phyloP scores from a whole-genome alignment of 257 asterid genomes.

The Solanum chmielewskii region DNA sequence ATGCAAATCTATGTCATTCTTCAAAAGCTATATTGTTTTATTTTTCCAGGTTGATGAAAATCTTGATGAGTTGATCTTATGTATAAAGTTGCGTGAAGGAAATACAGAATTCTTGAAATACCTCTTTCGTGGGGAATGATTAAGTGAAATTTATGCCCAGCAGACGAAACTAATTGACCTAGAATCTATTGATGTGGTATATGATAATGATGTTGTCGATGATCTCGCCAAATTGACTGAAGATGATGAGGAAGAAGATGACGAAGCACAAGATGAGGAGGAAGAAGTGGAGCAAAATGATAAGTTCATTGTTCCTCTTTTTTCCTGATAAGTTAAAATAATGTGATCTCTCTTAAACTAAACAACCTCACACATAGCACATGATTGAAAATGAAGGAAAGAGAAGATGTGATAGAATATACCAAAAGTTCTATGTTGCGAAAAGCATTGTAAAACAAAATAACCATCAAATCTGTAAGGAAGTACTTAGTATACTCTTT shows the following conservation, averaged over 20 bases:
- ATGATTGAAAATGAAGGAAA: too few species aligned
- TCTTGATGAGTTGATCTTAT: conserved; percentile 82
- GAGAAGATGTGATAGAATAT: too few species aligned
- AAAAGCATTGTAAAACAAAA: too few species aligned
- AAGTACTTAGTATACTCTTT: too few species aligned
- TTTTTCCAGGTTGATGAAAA: conserved; percentile 70
- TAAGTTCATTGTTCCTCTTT: too few species aligned
- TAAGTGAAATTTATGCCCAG: conserved; percentile 48
- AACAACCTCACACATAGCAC: too few species aligned
- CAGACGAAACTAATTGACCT: conserved; percentile 38
- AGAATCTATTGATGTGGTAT: conserved; percentile 34
- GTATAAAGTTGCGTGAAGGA: conserved; percentile 89
- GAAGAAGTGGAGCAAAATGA: conserved; percentile 76
- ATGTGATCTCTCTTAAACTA: too few species aligned
- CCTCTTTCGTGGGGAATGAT: conserved; percentile 91
- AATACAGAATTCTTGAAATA: conserved; percentile 94
- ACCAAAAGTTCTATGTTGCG: too few species aligned
- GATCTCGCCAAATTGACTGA: conserved; percentile 37
- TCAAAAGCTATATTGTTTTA: neutral
- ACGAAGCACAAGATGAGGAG: conserved; percentile 47
- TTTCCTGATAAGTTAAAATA: too few species aligned
- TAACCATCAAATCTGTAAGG: too few species aligned
- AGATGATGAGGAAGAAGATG: conserved; percentile 51
- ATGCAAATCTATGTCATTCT: neutral
- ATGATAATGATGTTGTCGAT: conserved; percentile 14